Evolutionary conservation across 352 stramenopile species (phyloP).

Genomic region (Phytophthora cajani): DNA sequence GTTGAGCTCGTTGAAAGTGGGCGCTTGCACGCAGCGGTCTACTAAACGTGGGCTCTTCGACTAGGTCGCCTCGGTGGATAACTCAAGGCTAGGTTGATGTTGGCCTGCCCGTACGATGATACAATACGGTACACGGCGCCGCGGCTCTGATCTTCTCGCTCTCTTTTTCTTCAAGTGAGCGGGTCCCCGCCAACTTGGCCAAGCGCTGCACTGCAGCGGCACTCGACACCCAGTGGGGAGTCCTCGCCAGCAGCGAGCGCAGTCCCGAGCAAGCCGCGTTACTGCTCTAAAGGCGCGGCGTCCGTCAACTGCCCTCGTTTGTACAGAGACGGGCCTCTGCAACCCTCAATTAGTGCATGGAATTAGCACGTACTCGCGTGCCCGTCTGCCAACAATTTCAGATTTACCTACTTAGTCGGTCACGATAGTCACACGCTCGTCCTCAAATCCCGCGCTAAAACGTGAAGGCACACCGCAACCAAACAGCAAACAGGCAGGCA

Average conservation of each 20-base stretch:
- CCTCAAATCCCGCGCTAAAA: not conserved
- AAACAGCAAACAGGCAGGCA: slow-evolving; percentile 29
- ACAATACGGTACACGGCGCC: slow-evolving; percentile 6
- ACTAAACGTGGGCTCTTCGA: not conserved
- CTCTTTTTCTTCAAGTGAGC: slow-evolving; percentile 12
- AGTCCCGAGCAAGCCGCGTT: not conserved
- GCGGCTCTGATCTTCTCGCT: not conserved
- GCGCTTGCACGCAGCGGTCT: not conserved
- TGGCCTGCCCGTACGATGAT: slow-evolving; percentile 24
- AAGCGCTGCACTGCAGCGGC: not conserved
- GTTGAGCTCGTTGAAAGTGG: not conserved
- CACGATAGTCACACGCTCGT: not conserved
- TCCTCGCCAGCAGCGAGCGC: not conserved
- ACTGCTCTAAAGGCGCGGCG: not conserved
- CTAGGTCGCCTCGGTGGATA: not conserved
- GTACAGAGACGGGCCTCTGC: not conserved
- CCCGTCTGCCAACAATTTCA: not conserved
- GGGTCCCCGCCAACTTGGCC: not conserved
- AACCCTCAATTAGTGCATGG: no score
- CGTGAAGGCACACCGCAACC: slow-evolving; percentile 1
- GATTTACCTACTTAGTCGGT: not conserved
- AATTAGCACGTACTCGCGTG: slow-evolving; percentile 2
- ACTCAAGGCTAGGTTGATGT: not conserved
- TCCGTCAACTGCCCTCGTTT: not conserved
- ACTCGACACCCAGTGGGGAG: not conserved